phyloP scores from a whole-genome alignment of 176 grass and related monocot genomes.

The Eragrostis nindensis region DNA sequence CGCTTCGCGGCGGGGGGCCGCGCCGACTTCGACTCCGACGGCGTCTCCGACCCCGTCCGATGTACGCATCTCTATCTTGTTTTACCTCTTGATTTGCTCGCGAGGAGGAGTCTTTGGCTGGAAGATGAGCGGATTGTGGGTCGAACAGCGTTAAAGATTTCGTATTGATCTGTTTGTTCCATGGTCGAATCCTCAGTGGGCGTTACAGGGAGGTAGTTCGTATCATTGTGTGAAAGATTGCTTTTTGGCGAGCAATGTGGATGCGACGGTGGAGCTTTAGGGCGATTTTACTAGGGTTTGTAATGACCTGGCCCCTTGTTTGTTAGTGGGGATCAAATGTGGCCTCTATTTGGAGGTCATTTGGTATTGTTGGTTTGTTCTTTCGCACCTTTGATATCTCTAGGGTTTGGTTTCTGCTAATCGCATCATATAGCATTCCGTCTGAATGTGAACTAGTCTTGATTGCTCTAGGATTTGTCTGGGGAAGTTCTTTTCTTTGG shows the following conservation, averaged over 20 bases:
- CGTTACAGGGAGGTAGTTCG: neutral
- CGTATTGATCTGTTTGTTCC: neutral
- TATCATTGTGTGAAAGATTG: constrained; percentile 5
- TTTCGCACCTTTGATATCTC: neutral
- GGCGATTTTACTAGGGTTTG: neutral
- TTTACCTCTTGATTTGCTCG: neutral
- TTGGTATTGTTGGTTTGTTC: no score
- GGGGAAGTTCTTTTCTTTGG: neutral
- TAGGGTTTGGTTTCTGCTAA: neutral
- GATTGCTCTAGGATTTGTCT: neutral
- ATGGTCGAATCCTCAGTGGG: neutral
- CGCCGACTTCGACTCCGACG: constrained; percentile 62
- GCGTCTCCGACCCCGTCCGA: constrained; percentile 73
- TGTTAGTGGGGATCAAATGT: no score
- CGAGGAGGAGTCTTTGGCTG: neutral
- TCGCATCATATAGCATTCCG: neutral
- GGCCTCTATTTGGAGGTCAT: no score
- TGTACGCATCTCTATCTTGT: constrained; percentile 44
- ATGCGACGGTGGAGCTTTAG: neutral
- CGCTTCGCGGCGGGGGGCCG: constrained; percentile 49
- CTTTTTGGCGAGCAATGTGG: neutral
- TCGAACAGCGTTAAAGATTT: neutral
- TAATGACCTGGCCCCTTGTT: no score
- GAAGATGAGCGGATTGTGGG: neutral
- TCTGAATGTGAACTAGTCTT: neutral